These are phyloP conservation scores for Multifurca ochricompacta DNA, from an alignment of 768 basidiomycete genomes.

Conservation along the genomic window DNA sequence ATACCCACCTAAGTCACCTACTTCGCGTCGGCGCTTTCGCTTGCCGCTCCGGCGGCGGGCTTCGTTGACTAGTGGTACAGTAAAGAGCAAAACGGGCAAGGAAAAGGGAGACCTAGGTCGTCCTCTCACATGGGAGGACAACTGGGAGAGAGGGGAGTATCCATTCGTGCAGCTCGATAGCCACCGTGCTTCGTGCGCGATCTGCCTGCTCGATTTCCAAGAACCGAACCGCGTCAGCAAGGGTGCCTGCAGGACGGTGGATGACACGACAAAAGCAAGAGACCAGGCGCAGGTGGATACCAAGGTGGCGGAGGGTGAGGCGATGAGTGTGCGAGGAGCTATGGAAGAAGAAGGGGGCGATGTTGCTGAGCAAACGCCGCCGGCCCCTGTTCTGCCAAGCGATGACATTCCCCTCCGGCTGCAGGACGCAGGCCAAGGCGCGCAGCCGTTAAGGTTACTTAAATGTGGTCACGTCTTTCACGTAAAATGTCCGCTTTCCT, in stretches of 20 bases:
- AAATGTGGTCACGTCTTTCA: slow-evolving; percentile 87
- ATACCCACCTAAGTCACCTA: slow-evolving; percentile 51
- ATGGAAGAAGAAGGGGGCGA: slow-evolving; percentile 29
- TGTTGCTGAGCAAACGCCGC: neutral
- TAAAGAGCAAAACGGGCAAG: slow-evolving; percentile 19
- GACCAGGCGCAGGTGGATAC: neutral
- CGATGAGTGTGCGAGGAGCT: slow-evolving; percentile 29
- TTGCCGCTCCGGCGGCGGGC: slow-evolving; percentile 24
- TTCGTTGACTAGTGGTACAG: slow-evolving; percentile 10
- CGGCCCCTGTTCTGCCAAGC: neutral
- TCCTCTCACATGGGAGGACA: slow-evolving; percentile 61
- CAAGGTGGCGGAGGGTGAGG: slow-evolving; percentile 7
- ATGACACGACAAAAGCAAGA: neutral
- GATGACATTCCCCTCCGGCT: slow-evolving; percentile 41
- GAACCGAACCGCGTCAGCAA: slow-evolving; percentile 44
- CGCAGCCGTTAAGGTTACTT: slow-evolving; percentile 68
- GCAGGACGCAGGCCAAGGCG: slow-evolving; percentile 65
- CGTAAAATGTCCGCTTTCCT: slow-evolving; percentile 39
- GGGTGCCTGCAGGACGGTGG: slow-evolving; percentile 28
- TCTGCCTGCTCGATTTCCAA: slow-evolving; percentile 80
- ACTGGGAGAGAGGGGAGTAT: slow-evolving; percentile 69
- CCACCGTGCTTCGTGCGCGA: slow-evolving; percentile 78
- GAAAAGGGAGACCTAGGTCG: slow-evolving; percentile 21
- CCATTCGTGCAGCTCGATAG: slow-evolving; percentile 78
- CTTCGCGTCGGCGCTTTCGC: slow-evolving; percentile 42